phyloP scores from a whole-genome alignment of 805 yeast species.

The Wickerhamia fluorescens region DNA sequence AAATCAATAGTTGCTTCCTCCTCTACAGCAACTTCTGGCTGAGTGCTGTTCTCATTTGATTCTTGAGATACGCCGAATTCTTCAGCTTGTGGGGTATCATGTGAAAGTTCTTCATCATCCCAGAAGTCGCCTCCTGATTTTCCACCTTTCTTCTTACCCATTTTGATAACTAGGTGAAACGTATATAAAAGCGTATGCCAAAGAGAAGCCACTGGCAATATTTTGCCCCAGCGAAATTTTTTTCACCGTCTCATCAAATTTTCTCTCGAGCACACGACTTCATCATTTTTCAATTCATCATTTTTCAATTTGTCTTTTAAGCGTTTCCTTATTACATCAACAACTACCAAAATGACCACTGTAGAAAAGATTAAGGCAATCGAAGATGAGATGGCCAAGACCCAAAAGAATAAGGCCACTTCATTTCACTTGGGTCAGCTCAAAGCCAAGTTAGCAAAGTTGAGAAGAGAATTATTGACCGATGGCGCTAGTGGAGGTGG shows the following conservation, averaged over 20 bases:
- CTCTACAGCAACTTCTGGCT: slow-evolving; percentile 12
- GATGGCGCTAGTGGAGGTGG: slow-evolving; percentile 70
- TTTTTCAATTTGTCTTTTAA: slow-evolving; percentile 3
- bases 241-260: slow-evolving; percentile 5
- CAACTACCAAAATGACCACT: slow-evolving; percentile 38
- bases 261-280: slow-evolving; percentile 11
- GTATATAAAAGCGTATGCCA: no score
- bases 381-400: slow-evolving; percentile 96
- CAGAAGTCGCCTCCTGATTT: slow-evolving; percentile 67
- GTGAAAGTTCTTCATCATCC: slow-evolving; percentile 65
- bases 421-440: slow-evolving; percentile 95
- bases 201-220: no score
- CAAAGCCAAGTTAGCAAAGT: slow-evolving; percentile 92
- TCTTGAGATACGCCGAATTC: slow-evolving; percentile 26
- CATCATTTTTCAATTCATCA: slow-evolving; percentile 8
- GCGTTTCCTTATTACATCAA: no score
- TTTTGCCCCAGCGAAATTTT: slow-evolving; percentile 9
- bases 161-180: slow-evolving; percentile 10
- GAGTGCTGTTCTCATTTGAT: slow-evolving; percentile 13
- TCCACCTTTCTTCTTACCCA: slow-evolving; percentile 58
- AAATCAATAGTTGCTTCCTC: slow-evolving; percentile 42
- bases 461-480: slow-evolving; percentile 79
- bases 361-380: slow-evolving; percentile 69
- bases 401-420: slow-evolving; percentile 97
- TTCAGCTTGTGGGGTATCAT: slow-evolving; percentile 31